Evolutionary conservation across 371 early-diverging fungal genomes (phyloP), one percentile per base, ranked within the genome.

Genomic region (Gilbertella persicaria): DNA sequence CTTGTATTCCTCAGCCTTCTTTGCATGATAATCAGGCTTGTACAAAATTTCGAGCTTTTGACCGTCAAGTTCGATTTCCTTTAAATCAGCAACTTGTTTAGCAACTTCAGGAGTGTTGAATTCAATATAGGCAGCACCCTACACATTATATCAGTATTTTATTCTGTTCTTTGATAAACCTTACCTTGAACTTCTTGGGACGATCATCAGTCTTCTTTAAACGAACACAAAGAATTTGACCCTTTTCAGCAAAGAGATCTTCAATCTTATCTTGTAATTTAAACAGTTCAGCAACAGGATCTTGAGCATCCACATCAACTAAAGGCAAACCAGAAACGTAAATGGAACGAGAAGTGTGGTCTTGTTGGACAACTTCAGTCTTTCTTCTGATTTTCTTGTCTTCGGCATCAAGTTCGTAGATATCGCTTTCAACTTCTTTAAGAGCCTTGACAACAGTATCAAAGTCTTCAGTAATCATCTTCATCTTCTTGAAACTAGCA

Each of bases 401-500:
- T 25, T 79, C 80, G 24, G 75, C 86, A 56, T 79, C 84, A 20
- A 89, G 57, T 67, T 88, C 85, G 24, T 86, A 58, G 26, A 76
- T 44, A 1, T 75, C 79, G n/a, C 66, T 67, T 41, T 71, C 59
- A 14, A 65, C 66, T 46, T 77, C 79, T 30, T 70, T 74, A 10
- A 90, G 58, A 9, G 88, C 89, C 36, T 70, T 77, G 38, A 79
- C 69, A 48, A 88, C 67, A 46, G 70, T 38, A 14, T 66, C 69
- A 17, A 65, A 56, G 48, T 86, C 87, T 6, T 62, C 55, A 39
- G 73, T 73, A 47, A 83, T 72, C 61, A 78, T 78, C 52, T 79
- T 70, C 83, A 90, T 85, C 42, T 82, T 79, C 71, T 87, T 88
- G 75, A 90, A 90, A 30, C 75, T 69, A 13, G 84, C 78, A 44